phyloP scores from a whole-genome alignment of 306 rosid species.

The Rosa chinensis region DNA sequence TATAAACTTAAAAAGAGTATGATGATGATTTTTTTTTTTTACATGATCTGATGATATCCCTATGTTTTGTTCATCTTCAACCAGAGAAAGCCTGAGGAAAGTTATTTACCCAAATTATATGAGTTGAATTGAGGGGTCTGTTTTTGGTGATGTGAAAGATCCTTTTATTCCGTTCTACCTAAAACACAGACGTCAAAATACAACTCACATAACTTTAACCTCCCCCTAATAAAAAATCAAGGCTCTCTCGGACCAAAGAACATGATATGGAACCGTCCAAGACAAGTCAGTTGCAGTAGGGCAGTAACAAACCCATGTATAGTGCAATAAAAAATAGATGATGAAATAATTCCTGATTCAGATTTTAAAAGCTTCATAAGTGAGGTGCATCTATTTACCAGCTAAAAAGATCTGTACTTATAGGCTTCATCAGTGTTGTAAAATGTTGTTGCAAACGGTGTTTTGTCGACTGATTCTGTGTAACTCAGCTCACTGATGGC shows the following conservation, averaged over 20 bases:
- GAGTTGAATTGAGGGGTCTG: background rate
- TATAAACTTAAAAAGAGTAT: background rate
- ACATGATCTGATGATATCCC: slow-evolving; percentile 6
- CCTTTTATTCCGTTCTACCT: background rate
- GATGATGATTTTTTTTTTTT: background rate
- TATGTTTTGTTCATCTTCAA: background rate
- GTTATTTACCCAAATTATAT: background rate
- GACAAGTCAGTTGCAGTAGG: background rate
- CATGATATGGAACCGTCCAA: background rate
- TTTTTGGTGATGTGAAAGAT: background rate
- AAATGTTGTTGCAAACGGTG: background rate
- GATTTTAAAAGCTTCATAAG: background rate
- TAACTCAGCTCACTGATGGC: slow-evolving; percentile 17
- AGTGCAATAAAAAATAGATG: background rate
- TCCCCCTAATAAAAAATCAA: background rate
- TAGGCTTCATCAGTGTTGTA: background rate
- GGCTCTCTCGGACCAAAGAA: background rate
- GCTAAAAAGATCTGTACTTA: slow-evolving; percentile 3
- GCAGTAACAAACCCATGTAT: background rate
- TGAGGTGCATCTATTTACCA: background rate
- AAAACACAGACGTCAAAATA: background rate
- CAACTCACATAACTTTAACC: background rate
- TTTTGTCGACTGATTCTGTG: background rate
- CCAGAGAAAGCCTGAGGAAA: background rate
- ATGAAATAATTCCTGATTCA: background rate